Evolutionary conservation across 805 yeast species (phyloP), one percentile per base, ranked within the genome.

Genomic region (Candida coleopterorum): DNA sequence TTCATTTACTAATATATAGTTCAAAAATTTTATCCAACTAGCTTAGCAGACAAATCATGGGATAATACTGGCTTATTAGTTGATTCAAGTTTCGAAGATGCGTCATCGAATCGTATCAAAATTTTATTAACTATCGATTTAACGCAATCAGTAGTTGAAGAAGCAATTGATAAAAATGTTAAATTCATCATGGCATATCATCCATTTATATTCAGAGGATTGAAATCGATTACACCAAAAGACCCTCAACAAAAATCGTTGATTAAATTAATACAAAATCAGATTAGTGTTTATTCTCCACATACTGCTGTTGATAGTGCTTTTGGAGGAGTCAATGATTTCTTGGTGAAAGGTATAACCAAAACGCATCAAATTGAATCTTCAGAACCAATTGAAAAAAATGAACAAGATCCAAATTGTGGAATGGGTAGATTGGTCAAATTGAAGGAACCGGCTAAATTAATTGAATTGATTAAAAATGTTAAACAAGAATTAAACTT

Each of bases 231-330:
- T 40, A 72, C 79, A 3, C 51, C 58, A 2, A 35, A 48, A 2
- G 83, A 87, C 48, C 81, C 96, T 0, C 97, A 93, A 56, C 97
- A 93, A 52, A 61, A 61, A 16, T 84, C 95, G 5, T 65, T 90
- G 37, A 56, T 90, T 26, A 72, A 74, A 37, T 69, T 93, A 49
- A 80, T 87, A 35, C 80, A 79, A 45, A 72, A 79, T 41, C 84
- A 85, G n/a, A 75, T 93, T 39, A 76, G 88, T 33, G 98, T 93
- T 2, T 93, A 93, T 56, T 82, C 82, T 38, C 98, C 99, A 18
- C 99, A 93, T 54, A 90, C 98, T 1, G 88, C 97, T 0, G 84
- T 93, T 3, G 98, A 93, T 60, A 90, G 97, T 17, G 93, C 93
- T 8, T 58, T 60, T 9, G 84, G 82, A n/a, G 98, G 98, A 16